Percentiles rank a stretch among this genome's conserved stretches.
phyloP scores from a whole-genome alignment of 495 filamentous ascomycete genomes.

The Evernia prunastri region DNA sequence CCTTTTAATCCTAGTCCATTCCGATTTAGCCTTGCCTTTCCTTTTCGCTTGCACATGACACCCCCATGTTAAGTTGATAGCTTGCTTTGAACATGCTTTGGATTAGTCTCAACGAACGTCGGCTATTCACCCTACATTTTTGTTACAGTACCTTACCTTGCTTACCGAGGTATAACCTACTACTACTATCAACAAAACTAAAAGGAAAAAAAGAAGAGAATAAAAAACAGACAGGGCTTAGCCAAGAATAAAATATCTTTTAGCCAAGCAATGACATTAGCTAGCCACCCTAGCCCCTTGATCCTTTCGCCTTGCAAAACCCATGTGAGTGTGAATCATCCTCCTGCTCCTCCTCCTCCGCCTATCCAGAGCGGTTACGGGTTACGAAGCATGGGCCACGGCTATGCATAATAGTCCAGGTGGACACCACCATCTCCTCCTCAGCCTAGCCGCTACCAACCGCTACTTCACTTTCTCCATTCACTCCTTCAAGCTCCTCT shows the following conservation, averaged over 20 bases:
- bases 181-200: too few relatives aligned
- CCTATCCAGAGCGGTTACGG: background rate
- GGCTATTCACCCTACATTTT: background rate
- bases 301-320: constrained; percentile 1
- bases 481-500: constrained; percentile 1
- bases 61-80: too few relatives aligned
- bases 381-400: background rate
- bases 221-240: background rate
- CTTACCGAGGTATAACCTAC: too few relatives aligned
- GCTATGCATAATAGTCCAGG: constrained; percentile 9
- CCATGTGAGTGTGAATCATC: background rate
- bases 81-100: too few relatives aligned
- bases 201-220: too few relatives aligned
- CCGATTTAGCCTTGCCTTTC: constrained; percentile 17
- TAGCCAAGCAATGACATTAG: background rate
- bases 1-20: constrained; percentile 8
- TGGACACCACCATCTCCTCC: constrained; percentile 5
- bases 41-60: constrained; percentile 20
- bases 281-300: background rate
- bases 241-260: background rate
- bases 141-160: too few relatives aligned
- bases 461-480: constrained; percentile 12
- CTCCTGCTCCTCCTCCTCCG: background rate
- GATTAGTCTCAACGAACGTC: constrained; percentile 5
- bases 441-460: constrained; percentile 16